Evolutionary conservation across 306 rosid species (phyloP), one percentile per base, ranked within the genome.

Genomic region (Cicer cuneatum): DNA sequence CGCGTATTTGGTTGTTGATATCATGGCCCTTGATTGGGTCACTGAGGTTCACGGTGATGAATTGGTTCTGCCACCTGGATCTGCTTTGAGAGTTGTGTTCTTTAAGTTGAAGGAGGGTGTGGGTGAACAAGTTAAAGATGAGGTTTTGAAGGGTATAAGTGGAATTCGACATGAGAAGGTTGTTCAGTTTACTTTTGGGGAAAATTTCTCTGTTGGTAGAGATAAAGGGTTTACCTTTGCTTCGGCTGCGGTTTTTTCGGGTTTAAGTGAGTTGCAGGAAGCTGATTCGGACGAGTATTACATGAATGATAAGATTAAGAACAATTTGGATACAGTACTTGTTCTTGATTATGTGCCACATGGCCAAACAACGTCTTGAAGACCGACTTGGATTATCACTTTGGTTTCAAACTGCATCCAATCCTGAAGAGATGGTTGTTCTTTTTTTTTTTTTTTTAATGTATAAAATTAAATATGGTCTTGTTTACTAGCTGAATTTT

Each of bases 11-110:
- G 16, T 76, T 66, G 87, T 78, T 0, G 91, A 89, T 69, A 10
- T 48, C 78, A 87, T 92, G 94, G 96, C 90, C 61, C 88, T 89
- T 60, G 95, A 90, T 62, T 92, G 92, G 92, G 66, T 89, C 57
- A 82, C 75, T 40, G 80, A 78, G 0, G 64, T 19, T 43, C 52
- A 14, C 62, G 41, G 1, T 72, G 67, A 1, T 75, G 75, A 11
- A 5, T 66, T 68, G 3, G 73, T 24, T 13, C 75, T 71, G 1
- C 38, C 81, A 0, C 80, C 86, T 0, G 90, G 87, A 0, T 87
- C 94, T 2, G 89, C 89, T 8, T 1, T 84, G n/a, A 61, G 86
- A 11, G 71, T 77, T 5, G 82, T 80, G 58, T 83, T 93, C 43
- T 69, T 89, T 51, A 92, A 90, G 63, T 8, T 89, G 72, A 90